phyloP scores from a whole-genome alignment of 148 eudicot species.

The Fagopyrum esculentum region DNA sequence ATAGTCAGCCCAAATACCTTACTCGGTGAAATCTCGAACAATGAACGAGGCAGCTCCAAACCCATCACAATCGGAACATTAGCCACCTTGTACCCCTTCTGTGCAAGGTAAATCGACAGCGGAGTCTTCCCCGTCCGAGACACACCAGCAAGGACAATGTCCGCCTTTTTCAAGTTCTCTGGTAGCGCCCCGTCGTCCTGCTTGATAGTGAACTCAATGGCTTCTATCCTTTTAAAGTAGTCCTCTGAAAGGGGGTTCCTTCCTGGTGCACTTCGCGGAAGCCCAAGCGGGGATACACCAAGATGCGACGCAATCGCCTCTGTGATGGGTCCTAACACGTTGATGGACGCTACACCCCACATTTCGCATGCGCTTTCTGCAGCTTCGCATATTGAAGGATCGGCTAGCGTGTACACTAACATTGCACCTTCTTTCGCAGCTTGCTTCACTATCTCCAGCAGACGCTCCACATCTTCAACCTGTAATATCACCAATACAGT shows the following conservation, averaged over 20 bases:
- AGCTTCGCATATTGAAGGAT: slow-evolving; percentile 71
- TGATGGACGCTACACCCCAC: slow-evolving; percentile 67
- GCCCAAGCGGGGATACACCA: slow-evolving; percentile 76
- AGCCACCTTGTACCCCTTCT: slow-evolving; percentile 90
- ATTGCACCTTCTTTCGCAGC: slow-evolving; percentile 85
- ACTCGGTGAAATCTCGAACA: slow-evolving; percentile 64
- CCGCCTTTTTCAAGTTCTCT: slow-evolving; percentile 59
- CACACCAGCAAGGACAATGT: slow-evolving; percentile 77
- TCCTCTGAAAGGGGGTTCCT: slow-evolving; percentile 55
- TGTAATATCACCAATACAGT: slow-evolving; percentile 10
- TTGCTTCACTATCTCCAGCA: slow-evolving; percentile 71
- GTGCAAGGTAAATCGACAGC: slow-evolving; percentile 77
- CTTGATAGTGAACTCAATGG: slow-evolving; percentile 88
- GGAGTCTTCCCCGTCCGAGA: slow-evolving; percentile 96
- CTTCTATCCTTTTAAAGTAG: slow-evolving; percentile 84
- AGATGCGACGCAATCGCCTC: slow-evolving; percentile 79
- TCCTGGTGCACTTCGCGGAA: slow-evolving; percentile 92
- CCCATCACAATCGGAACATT: slow-evolving; percentile 86
- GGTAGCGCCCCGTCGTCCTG: slow-evolving; percentile 98
- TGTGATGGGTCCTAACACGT: slow-evolving; percentile 74
- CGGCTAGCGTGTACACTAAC: slow-evolving; percentile 83
- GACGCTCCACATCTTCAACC: slow-evolving; percentile 66
- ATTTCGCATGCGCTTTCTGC: slow-evolving; percentile 69
- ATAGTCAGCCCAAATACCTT: slow-evolving; percentile 85
- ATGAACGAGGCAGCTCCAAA: slow-evolving; percentile 42